phyloP scores from a whole-genome alignment of 306 rosid genomes.

The Vicia faba region DNA sequence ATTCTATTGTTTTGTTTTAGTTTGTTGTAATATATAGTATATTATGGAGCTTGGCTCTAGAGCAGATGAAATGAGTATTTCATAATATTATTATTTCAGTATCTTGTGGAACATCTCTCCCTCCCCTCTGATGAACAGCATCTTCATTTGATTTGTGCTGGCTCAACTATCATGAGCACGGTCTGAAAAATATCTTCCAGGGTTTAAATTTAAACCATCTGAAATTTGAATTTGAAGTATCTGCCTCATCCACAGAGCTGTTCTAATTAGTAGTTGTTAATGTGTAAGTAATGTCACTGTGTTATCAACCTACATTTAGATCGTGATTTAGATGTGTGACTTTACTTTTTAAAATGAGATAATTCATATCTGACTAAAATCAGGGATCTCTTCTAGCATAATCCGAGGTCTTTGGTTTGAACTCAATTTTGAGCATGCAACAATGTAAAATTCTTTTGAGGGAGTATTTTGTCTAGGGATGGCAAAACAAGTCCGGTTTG shows the following conservation, averaged over 20 bases:
- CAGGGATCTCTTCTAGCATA: no score
- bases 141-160: background rate
- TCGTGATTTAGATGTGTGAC: no score
- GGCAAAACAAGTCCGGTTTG: no score
- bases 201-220: conserved; percentile 10
- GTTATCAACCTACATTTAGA: no score
- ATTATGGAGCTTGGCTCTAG: conserved; percentile 34
- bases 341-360: no score
- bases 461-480: no score
- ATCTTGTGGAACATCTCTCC: background rate
- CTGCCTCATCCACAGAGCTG: background rate
- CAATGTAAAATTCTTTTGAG: no score
- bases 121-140: background rate
- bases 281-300: no score
- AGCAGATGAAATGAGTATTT: conserved; percentile 21
- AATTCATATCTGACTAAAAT: no score
- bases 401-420: no score
- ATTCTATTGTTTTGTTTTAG: conserved; percentile 37
- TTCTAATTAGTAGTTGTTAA: background rate
- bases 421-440: no score
- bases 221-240: background rate
- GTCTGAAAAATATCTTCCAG: background rate
- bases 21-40: conserved; percentile 42
- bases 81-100: background rate
- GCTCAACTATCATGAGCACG: no score